Conservation (phyloP, 352 stramenopile genomes). For the Globisporangium splendens region DNA sequence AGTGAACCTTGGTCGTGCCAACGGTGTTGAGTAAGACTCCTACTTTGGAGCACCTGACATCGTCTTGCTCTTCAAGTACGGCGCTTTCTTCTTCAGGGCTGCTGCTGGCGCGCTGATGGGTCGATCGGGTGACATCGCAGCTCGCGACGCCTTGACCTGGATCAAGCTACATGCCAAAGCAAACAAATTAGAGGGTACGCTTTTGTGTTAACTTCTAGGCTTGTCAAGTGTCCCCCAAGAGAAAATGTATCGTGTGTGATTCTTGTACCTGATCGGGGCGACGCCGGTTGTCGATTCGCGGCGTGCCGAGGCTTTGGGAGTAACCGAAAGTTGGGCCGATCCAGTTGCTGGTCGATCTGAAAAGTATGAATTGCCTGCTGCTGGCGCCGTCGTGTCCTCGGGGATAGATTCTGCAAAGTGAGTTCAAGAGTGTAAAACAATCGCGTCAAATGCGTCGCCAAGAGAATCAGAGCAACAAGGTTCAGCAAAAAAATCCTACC, state of each 20-base stretch:
- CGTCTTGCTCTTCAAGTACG: slow-evolving; percentile 11
- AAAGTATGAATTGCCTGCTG: not conserved
- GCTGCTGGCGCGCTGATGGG: slow-evolving; percentile 56
- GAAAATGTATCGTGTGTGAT: too few species aligned
- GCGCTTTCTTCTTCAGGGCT: slow-evolving; percentile 41
- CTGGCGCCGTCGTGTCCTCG: slow-evolving; percentile 6
- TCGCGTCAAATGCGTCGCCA: too few species aligned
- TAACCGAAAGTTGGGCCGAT: not conserved
- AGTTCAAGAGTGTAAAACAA: not conserved
- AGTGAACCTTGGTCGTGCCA: not conserved
- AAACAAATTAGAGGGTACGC: not conserved
- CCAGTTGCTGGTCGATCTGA: slow-evolving; percentile 2
- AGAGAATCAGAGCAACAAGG: not conserved
- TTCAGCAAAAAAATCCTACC: slow-evolving; percentile 5
- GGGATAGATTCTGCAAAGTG: slow-evolving; percentile 9
- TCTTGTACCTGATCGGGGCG: slow-evolving; percentile 13
- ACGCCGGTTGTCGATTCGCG: slow-evolving; percentile 3
- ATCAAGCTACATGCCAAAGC: slow-evolving; percentile 19
- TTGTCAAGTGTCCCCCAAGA: too few species aligned
- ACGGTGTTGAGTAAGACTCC: slow-evolving; percentile 8
- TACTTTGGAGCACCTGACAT: slow-evolving; percentile 13
- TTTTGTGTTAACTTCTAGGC: not conserved
- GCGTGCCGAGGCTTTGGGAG: not conserved
- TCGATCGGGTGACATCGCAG: slow-evolving; percentile 29
- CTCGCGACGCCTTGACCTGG: slow-evolving; percentile 35